Conservation (phyloP, 2,329 filamentous ascomycete genomes). For the Aureobasidium mangrovei region DNA sequence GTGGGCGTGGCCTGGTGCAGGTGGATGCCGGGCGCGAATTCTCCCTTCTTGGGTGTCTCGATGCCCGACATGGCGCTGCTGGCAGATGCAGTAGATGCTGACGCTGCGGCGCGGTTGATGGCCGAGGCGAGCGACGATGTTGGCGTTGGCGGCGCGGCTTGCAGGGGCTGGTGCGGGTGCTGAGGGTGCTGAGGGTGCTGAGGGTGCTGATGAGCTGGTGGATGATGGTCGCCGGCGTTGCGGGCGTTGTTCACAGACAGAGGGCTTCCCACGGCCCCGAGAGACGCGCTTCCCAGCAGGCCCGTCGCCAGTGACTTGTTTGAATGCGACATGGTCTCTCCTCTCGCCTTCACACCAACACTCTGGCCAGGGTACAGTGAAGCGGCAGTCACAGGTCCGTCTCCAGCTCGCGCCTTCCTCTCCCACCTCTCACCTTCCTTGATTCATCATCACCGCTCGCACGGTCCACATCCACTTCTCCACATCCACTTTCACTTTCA, state of each 20-base stretch:
- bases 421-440: not conserved
- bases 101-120: not conserved
- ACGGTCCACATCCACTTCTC: not conserved
- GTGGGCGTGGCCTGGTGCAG: conserved; percentile 44
- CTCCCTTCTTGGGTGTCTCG: conserved; percentile 42
- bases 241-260: not conserved
- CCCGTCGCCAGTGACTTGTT: not conserved
- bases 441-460: not conserved
- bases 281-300: not conserved
- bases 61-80: conserved; percentile 17
- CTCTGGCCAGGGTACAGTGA: too few species aligned
- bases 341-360: too few species aligned
- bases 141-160: not conserved
- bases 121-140: not conserved
- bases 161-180: not conserved
- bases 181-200: not conserved
- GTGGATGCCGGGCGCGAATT: conserved; percentile 46
- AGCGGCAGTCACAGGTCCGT: too few species aligned
- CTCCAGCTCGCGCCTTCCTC: too few species aligned
- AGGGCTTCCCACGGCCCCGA: not conserved
- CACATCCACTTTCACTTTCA: not conserved
- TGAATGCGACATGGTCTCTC: not conserved
- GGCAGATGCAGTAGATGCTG: not conserved
- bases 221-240: conserved; percentile 3
- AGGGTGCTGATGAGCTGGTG: not conserved